phyloP scores from a whole-genome alignment of 345 rosid genomes.

The Brassica cretica region DNA sequence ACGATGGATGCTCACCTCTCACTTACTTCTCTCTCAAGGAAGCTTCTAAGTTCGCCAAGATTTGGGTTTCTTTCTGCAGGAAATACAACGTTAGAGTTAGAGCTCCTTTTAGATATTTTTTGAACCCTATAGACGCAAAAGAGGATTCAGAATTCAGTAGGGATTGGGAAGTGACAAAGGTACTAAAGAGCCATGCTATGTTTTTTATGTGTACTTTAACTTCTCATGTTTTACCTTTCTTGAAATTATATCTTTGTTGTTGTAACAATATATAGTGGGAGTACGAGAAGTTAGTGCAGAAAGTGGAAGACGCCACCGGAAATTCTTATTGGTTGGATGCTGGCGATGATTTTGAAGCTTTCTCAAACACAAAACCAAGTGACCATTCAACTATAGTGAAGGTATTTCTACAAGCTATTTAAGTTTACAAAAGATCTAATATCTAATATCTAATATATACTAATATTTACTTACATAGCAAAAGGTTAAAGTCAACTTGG shows the following conservation, averaged over 20 bases:
- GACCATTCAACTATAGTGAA: slow-evolving; percentile 62
- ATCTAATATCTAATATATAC: neutral
- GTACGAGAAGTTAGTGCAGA: slow-evolving; percentile 49
- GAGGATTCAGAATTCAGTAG: slow-evolving; percentile 45
- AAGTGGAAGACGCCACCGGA: slow-evolving; percentile 44
- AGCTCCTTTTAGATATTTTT: slow-evolving; percentile 74
- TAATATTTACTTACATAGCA: neutral
- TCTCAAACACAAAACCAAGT: slow-evolving; percentile 37
- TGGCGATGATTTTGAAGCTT: slow-evolving; percentile 45
- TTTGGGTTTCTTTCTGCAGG: slow-evolving; percentile 78
- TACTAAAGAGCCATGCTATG: slow-evolving; percentile 1
- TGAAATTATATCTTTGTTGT: neutral
- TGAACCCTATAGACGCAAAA: neutral
- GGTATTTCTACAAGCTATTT: slow-evolving; percentile 39
- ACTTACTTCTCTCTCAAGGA: slow-evolving; percentile 60
- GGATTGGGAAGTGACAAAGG: slow-evolving; percentile 56
- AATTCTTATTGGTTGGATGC: slow-evolving; percentile 21
- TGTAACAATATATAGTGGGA: slow-evolving; percentile 39
- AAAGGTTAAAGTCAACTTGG: neutral
- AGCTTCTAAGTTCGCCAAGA: slow-evolving; percentile 60
- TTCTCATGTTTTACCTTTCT: neutral
- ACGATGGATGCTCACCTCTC: slow-evolving; percentile 64
- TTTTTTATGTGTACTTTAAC: neutral
- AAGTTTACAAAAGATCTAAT: neutral
- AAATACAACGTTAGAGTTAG: slow-evolving; percentile 51